Base-by-base conservation (phyloP, 352 stramenopile species). In the Phytophthora rubi region DNA sequence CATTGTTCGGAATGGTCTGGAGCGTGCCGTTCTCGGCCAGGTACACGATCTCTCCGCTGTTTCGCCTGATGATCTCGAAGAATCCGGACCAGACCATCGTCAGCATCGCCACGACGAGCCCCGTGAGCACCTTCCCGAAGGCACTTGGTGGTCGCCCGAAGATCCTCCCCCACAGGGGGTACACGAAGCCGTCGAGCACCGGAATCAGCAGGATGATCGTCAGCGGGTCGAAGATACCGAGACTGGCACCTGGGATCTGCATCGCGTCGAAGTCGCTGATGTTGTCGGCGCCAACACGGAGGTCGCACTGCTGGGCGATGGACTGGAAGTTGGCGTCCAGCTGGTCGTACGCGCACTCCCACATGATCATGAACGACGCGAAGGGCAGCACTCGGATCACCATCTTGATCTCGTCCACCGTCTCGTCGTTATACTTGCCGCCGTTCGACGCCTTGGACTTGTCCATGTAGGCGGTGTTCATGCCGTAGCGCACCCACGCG, bases 301-400 rank as follows among this genome's bases (percentile, higher is more conserved):
- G 73, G 49, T 96, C 89, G 33, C 85, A 94, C 68, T 96, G 89
- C 72, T 96, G 89, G 7, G 89, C 80, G 44, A 96, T 96, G 0
- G 84, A 93, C 77, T 96, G 89, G 59, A 96, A 96, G 51, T 96
- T 96, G 33, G 89, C 89, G 54, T 96, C 89, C 15, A 94, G 65
- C 59, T 96, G 89, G 68, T 94, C 89, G 75, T 93, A 96, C 16
- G 87, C 86, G 47, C 86, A 94, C 65, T 94, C 85, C 89, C 89
- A 96, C 75, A 94, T 92, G 76, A 96, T 92, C 81, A 92, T 94
- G 69, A 94, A 96, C n/a, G 80, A 91, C 49, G 89, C 86, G 59
- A 96, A 96, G 4, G 89, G 89, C 16, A 96, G 79, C 49, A 96
- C 84, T 15, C 89, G 86, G 45, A 96, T 84, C 53, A 96, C 83